Conservation (phyloP, 345 rosid species). For the Cardamine occulta region DNA sequence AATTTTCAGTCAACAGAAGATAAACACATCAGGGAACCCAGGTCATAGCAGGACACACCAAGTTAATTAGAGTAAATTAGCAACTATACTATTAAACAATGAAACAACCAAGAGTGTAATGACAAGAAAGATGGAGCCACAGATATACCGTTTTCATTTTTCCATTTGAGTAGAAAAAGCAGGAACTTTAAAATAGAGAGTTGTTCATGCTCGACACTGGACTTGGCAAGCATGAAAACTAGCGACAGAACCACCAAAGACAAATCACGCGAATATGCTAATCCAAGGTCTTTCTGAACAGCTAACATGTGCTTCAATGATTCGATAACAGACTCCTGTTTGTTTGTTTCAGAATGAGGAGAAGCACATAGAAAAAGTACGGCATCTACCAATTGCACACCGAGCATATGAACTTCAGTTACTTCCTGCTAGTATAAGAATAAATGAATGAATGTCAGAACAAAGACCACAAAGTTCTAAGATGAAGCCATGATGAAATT, state of each 20-base stretch:
- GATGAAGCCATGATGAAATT: slow-evolving; percentile 8
- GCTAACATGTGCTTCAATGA: slow-evolving; percentile 61
- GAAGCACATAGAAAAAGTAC: slow-evolving; percentile 52
- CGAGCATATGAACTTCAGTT: slow-evolving; percentile 59
- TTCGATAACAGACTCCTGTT: slow-evolving; percentile 57
- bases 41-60: slow-evolving; percentile 16
- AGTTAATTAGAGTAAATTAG: slow-evolving; percentile 23
- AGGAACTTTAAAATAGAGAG: slow-evolving; percentile 67
- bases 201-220: slow-evolving; percentile 85
- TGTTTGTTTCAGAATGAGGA: slow-evolving; percentile 48
- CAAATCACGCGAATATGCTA: slow-evolving; percentile 57
- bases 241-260: slow-evolving; percentile 61
- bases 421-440: slow-evolving; percentile 49
- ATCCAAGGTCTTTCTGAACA: slow-evolving; percentile 66
- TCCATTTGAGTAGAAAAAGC: slow-evolving; percentile 74
- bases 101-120: slow-evolving; percentile 26
- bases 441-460: slow-evolving; percentile 10
- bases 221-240: slow-evolving; percentile 57
- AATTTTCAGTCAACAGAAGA: slow-evolving; percentile 11
- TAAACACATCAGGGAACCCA: background rate
- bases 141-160: slow-evolving; percentile 63
- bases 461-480: slow-evolving; percentile 5
- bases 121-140: slow-evolving; percentile 31
- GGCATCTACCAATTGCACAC: slow-evolving; percentile 60
- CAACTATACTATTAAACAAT: background rate